Evolutionary conservation across 495 filamentous ascomycete genomes (phyloP).

Genomic region (Apiosordaria backusii): DNA sequence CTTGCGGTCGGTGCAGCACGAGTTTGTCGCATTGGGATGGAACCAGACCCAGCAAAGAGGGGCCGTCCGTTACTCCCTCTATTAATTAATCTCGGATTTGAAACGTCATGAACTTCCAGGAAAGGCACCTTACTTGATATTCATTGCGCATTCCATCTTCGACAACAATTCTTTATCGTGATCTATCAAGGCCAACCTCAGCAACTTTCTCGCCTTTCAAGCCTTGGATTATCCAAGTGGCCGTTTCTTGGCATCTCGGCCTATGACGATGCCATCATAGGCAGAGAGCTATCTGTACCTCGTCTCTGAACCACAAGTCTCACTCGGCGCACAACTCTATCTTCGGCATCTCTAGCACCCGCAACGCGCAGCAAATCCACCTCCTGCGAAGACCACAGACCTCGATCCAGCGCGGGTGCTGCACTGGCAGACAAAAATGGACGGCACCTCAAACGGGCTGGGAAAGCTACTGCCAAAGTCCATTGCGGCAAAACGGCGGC

Average conservation of each 20-base stretch:
- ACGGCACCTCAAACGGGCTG: slow-evolving; percentile 37
- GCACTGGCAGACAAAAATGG: slow-evolving; percentile 21
- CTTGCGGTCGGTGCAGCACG: background rate
- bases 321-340: slow-evolving; percentile 1
- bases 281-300: background rate
- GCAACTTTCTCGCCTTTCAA: background rate
- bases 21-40: too few species aligned
- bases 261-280: slow-evolving; percentile 14
- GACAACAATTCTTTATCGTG: too few species aligned
- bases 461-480: slow-evolving; percentile 49
- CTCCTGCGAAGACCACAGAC: background rate
- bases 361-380: background rate
- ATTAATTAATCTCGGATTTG: background rate
- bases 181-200: background rate
- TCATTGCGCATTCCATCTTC: background rate
- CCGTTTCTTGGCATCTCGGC: slow-evolving; percentile 4
- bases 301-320: background rate
- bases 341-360: background rate
- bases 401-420: background rate
- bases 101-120: background rate
- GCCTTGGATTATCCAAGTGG: background rate
- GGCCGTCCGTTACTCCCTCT: background rate
- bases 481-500: slow-evolving; percentile 42
- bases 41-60: too few species aligned
- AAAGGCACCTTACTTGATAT: background rate